Conservation (phyloP, 2,329 filamentous ascomycete genomes). For the Fusarium succisae region DNA sequence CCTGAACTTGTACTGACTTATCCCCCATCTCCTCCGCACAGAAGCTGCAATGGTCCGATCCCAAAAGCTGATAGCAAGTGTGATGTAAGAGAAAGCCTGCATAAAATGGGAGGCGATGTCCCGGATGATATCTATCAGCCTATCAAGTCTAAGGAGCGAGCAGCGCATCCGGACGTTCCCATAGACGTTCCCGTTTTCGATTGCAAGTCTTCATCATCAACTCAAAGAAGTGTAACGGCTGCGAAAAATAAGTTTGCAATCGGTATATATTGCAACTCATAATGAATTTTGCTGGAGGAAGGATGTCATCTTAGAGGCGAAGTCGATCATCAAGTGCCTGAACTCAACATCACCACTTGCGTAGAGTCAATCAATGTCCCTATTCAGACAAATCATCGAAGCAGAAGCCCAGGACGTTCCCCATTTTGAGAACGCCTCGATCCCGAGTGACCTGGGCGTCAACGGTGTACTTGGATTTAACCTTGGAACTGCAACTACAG, state of each 20-base stretch:
- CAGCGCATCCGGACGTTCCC: no score
- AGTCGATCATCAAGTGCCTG: neutral
- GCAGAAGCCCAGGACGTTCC: neutral
- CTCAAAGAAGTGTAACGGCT: no score
- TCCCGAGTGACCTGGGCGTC: neutral
- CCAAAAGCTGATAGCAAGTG: neutral
- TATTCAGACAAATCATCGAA: neutral
- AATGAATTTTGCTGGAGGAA: rapidly evolving
- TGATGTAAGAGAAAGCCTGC: neutral
- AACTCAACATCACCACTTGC: neutral
- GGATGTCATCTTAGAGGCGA: neutral
- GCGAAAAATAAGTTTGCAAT: no score
- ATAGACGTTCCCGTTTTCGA: no score
- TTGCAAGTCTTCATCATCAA: no score
- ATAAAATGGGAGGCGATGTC: neutral
- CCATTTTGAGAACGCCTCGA: no score
- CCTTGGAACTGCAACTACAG: neutral
- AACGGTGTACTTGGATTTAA: neutral
- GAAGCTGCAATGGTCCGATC: neutral
- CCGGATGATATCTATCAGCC: neutral
- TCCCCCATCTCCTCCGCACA: neutral
- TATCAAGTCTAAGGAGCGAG: neutral
- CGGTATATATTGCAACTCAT: neutral
- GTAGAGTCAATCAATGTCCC: neutral
- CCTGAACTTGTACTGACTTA: neutral